Base-by-base conservation (phyloP, 2,329 filamentous ascomycete genomes). In the Colletotrichum simmondsii region DNA sequence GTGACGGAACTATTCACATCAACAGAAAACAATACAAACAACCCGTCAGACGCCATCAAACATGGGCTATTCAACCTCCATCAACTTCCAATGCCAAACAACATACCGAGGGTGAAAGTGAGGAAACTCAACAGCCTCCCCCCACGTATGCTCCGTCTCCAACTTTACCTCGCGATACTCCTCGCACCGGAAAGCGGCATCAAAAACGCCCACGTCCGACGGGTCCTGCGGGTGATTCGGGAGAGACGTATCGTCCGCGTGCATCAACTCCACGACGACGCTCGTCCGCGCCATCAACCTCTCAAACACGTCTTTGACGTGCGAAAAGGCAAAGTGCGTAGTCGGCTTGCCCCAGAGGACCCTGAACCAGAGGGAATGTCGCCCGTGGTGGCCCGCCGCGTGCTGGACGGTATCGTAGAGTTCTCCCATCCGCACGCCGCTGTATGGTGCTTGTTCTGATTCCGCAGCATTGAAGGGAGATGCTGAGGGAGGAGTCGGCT, bases 401-500 rank as follows among this genome's bases (percentile, higher is more conserved):
- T 67, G 32, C 32, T 72, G 71, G 19, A 72, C 74, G 2, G 73
- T 22, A 30, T 77, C 75, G 56, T 74, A 77, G 30, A 77, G 70
- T 32, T 68, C 37, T n/a, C 71, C 75, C 75, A 77, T 77, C 30
- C 74, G 75, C 37, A 76, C 42, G 7, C 73, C 75, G 4, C 4
- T 19, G 4, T 5, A 35, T n/a, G 49, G 12, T 1, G 35, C 19
- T 3, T 54, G 62, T 4, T 35, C 32, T 35, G 46, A 19, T 0
- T 24, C 28, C 2, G 42, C 16, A 10, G 16, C 19, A 49, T 42
- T 37, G 1, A 2, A 37, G 35, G 5, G 12, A 5, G 14, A 19
- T 3, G 37, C 14, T 7, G 42, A 49, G 6, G 42, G 42, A 7
- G 11, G 32, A 10, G 10, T 8, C 10, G 42, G 19, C 6, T 58